Percentiles rank a stretch among this genome's conserved stretches.
Evolutionary conservation across 805 yeast genomes (phyloP).

Genomic region (Metschnikowia vanudenii): DNA sequence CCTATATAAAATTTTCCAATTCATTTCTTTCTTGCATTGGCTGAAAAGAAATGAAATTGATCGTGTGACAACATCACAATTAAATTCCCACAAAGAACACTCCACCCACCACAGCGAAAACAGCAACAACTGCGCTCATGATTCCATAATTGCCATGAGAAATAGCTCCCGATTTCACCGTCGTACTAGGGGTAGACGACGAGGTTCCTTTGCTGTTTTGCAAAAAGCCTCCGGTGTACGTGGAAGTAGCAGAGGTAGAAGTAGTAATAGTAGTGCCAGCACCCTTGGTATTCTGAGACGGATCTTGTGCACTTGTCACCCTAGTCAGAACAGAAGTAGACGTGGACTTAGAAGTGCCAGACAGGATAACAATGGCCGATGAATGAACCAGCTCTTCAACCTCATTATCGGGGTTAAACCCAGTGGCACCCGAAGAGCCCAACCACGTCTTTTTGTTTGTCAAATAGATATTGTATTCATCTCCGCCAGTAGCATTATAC

Average conservation of each 20-base stretch:
- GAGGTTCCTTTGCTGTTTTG: slow-evolving; percentile 26
- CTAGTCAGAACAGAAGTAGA: slow-evolving; percentile 14
- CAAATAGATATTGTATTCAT: slow-evolving; percentile 45
- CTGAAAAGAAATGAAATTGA: too few relatives aligned
- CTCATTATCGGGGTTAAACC: slow-evolving; percentile 54
- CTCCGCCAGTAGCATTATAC: slow-evolving; percentile 46
- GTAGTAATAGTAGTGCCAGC: slow-evolving; percentile 14
- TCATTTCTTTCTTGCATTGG: too few relatives aligned
- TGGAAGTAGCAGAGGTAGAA: slow-evolving; percentile 18
- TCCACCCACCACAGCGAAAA: slow-evolving; percentile 9
- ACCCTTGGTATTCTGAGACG: slow-evolving; percentile 14
- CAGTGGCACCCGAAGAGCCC: slow-evolving; percentile 61
- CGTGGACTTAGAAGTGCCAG: slow-evolving; percentile 23
- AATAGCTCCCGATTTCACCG: background rate
- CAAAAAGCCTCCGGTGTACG: slow-evolving; percentile 34
- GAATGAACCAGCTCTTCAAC: slow-evolving; percentile 13
- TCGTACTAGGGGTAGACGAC: slow-evolving; percentile 5
- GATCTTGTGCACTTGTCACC: slow-evolving; percentile 13
- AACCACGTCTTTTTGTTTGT: slow-evolving; percentile 62
- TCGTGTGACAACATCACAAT: background rate
- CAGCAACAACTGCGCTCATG: slow-evolving; percentile 9
- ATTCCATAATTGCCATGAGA: slow-evolving; percentile 1
- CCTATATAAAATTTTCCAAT: too few relatives aligned
- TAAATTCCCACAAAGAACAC: slow-evolving; percentile 5
- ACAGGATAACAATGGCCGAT: slow-evolving; percentile 14